Conservation (phyloP, 345 rosid species). For the Populus ilicifolia region DNA sequence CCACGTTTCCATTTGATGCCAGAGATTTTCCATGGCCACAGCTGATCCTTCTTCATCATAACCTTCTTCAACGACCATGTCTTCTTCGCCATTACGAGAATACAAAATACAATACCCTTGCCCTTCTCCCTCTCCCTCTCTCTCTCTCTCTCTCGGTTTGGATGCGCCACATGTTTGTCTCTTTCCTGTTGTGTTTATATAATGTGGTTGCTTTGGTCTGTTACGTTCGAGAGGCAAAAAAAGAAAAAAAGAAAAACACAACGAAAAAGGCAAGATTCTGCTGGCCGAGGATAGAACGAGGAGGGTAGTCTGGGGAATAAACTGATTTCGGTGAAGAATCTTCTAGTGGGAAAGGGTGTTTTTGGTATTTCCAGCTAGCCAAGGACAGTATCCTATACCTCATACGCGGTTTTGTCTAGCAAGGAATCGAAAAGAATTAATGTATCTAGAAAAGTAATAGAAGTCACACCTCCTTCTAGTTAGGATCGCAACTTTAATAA, state of each 20-base stretch:
- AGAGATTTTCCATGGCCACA: conserved; percentile 15
- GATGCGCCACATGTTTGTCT: not conserved
- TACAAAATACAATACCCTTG: not conserved
- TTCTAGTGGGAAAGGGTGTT: not conserved
- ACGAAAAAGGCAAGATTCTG: not conserved
- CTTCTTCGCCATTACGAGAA: not conserved
- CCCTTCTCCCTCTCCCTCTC: not conserved
- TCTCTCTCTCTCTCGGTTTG: not conserved
- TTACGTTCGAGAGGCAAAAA: too few relatives aligned
- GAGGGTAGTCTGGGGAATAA: not conserved
- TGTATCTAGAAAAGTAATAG: too few relatives aligned
- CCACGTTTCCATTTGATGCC: conserved; percentile 10
- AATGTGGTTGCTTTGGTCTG: not conserved
- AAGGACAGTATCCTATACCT: not conserved
- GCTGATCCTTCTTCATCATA: not conserved
- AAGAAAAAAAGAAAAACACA: too few relatives aligned
- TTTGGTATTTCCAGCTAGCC: not conserved
- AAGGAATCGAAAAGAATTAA: too few relatives aligned
- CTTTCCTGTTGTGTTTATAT: not conserved
- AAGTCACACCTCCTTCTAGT: too few relatives aligned
- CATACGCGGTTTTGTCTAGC: too few relatives aligned
- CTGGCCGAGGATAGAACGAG: not conserved
- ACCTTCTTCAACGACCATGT: conserved; percentile 9
- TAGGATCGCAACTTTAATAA: too few relatives aligned
- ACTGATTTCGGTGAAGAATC: not conserved